Conservation (phyloP, 352 stramenopile species). For the Elongisporangium anandrum region DNA sequence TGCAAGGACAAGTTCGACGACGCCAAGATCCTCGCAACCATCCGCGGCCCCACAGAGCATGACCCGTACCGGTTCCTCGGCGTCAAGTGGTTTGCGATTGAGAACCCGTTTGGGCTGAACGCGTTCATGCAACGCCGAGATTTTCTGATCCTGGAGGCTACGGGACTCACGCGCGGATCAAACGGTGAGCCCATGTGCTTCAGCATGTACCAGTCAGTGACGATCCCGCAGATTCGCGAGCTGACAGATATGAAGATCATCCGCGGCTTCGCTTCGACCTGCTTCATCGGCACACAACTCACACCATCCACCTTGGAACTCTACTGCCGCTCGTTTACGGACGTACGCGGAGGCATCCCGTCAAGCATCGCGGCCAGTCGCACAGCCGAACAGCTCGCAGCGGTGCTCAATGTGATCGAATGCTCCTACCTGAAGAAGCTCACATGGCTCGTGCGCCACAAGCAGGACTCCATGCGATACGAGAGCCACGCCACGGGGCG, state of each 20-base stretch:
- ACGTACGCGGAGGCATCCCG: conserved; percentile 32
- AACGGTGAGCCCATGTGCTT: conserved; percentile 35
- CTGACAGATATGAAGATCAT: conserved; percentile 29
- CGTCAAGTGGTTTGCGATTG: conserved; percentile 59
- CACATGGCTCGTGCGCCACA: conserved; percentile 41
- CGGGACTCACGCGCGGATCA: conserved; percentile 24
- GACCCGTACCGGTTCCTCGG: conserved; percentile 46
- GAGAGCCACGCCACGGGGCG: conserved; percentile 6
- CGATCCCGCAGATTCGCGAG: conserved; percentile 23
- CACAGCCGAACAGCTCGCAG: conserved; percentile 31
- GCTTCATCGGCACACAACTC: conserved; percentile 20
- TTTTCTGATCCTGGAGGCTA: conserved; percentile 45
- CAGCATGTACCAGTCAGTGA: conserved; percentile 51
- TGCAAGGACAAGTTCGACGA: conserved; percentile 51
- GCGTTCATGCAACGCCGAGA: conserved; percentile 42
- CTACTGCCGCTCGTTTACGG: conserved; percentile 42
- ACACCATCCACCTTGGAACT: conserved; percentile 29
- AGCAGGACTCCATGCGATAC: background rate
- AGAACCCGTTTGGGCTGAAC: conserved; percentile 28
- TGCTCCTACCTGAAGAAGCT: conserved; percentile 67
- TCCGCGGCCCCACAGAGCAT: conserved; percentile 19
- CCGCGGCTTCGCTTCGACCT: conserved; percentile 31
- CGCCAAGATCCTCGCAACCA: conserved; percentile 31
- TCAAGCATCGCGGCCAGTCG: conserved; percentile 26
- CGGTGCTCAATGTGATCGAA: conserved; percentile 37